phyloP scores from a whole-genome alignment of 371 early-diverging fungal genomes.

The Lichtheimia ornata region DNA sequence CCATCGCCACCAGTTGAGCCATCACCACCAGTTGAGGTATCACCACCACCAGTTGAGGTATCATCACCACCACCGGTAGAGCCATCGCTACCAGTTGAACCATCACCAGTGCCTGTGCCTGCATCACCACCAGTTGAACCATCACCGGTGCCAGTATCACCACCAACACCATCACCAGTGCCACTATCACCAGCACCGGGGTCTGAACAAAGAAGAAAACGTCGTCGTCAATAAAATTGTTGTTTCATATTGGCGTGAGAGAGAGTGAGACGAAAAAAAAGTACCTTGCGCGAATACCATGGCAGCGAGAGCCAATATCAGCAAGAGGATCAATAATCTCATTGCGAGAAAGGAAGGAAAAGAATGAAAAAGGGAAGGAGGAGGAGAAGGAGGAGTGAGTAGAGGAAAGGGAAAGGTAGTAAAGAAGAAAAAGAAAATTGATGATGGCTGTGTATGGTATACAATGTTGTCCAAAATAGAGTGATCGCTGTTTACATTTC shows the following conservation, averaged over 20 bases:
- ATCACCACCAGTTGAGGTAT: too few species aligned
- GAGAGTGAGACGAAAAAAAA: too few species aligned
- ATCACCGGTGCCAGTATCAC: background rate
- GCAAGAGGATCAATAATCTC: background rate
- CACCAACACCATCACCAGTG: background rate
- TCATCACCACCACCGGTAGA: too few species aligned
- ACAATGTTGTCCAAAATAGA: background rate
- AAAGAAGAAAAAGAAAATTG: conserved; percentile 4
- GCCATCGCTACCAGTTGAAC: too few species aligned
- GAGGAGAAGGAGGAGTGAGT: background rate
- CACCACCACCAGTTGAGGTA: too few species aligned
- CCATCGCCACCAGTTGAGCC: background rate
- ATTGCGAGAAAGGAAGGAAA: background rate
- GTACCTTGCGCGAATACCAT: background rate
- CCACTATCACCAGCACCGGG: background rate
- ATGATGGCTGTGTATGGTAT: conserved; percentile 1
- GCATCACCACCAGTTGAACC: too few species aligned
- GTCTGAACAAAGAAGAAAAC: background rate
- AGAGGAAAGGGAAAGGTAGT: background rate
- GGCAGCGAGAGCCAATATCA: background rate
- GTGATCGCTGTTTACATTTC: conserved; percentile 4
- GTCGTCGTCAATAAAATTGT: background rate
- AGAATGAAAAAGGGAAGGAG: background rate
- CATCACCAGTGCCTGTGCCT: too few species aligned
- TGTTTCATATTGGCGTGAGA: background rate